A percentile compares a stretch with the other conserved stretches of the same genome.
These are phyloP conservation scores for Phytophthora niederhauseri DNA, from an alignment of 352 stramenopile genomes.

Conservation along the genomic window DNA sequence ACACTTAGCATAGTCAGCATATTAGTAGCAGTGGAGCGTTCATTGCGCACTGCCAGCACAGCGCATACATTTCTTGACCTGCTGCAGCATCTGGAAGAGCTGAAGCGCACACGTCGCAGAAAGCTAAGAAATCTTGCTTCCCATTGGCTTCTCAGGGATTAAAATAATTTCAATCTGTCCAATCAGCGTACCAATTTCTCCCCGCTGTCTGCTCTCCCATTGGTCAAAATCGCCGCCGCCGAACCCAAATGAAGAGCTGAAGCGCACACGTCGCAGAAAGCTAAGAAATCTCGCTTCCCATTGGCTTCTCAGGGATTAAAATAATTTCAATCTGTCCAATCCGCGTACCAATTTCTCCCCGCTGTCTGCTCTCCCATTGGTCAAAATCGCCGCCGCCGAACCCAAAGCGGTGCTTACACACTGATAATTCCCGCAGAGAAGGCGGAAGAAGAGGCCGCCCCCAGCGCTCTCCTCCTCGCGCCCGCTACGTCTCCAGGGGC, in stretches of 20 bases:
- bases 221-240: background rate
- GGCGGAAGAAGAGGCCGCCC: background rate
- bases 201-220: background rate
- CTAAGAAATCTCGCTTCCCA: background rate
- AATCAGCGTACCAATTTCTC: background rate
- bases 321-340: background rate
- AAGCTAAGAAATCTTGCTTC: background rate
- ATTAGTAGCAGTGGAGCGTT: background rate
- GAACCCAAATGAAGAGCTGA: constrained; percentile 1
- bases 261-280: background rate
- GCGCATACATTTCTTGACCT: too few species aligned
- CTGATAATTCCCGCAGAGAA: constrained; percentile 24
- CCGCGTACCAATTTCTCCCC: background rate
- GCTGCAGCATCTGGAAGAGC: background rate
- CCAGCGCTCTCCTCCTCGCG: background rate
- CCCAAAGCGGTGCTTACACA: constrained; percentile 5
- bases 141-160: background rate
- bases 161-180: background rate
- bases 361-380: background rate
- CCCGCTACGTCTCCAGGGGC: background rate
- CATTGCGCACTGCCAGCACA: background rate
- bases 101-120: background rate
- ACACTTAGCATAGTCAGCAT: background rate
- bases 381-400: background rate
- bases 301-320: background rate